Evolutionary conservation across 1,284 basidiomycete genomes (phyloP).

Genomic region (Flammula alnicola): DNA sequence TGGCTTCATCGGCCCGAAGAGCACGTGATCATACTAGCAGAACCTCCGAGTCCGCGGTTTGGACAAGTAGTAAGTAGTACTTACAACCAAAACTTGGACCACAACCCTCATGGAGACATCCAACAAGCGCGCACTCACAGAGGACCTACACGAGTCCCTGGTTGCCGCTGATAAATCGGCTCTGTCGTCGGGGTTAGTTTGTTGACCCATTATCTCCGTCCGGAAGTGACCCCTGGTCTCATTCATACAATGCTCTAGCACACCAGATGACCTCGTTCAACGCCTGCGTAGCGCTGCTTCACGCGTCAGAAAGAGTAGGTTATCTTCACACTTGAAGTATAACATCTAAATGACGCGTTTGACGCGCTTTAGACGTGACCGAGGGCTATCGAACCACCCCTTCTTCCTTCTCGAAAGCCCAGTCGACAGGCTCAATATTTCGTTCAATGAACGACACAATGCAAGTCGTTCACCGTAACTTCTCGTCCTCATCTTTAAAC

Average conservation of each 20-base stretch:
- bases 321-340: not conserved
- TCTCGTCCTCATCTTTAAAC: conserved; percentile 11
- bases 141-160: conserved; percentile 39
- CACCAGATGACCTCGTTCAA: conserved; percentile 46
- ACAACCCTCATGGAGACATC: conserved; percentile 25
- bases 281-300: conserved; percentile 51
- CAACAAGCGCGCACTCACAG: conserved; percentile 49
- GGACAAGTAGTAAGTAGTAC: not conserved
- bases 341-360: conserved; percentile 30
- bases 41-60: not conserved
- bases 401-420: conserved; percentile 37
- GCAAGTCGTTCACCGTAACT: conserved; percentile 37
- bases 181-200: conserved; percentile 20
- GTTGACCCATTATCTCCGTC: not conserved
- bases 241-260: conserved; percentile 25
- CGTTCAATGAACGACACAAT: conserved; percentile 48
- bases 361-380: conserved; percentile 46
- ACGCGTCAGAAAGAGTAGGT: conserved; percentile 54
- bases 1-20: not conserved
- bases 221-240: not conserved
- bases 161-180: conserved; percentile 31
- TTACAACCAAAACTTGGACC: not conserved
- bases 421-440: conserved; percentile 45
- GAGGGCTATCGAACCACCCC: conserved; percentile 53
- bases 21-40: conserved; percentile 2